These are phyloP conservation scores for Phylloporus arenicola DNA, from an alignment of 768 basidiomycete genomes.

Conservation along the genomic window DNA sequence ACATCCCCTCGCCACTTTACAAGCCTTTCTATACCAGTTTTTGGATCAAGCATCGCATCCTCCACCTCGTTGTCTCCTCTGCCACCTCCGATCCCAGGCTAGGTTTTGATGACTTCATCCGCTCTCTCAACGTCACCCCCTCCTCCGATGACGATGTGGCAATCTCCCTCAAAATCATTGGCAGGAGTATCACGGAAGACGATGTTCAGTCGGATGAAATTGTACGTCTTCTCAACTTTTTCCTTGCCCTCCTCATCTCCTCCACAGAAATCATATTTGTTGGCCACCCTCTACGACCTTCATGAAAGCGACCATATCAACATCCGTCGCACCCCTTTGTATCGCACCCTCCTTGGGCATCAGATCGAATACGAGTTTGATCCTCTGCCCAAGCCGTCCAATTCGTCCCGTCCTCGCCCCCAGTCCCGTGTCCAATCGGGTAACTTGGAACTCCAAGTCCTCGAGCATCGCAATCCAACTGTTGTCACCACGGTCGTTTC, in stretches of 20 bases:
- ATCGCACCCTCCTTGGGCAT: conserved; percentile 31
- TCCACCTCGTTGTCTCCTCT: conserved; percentile 42
- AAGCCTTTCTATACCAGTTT: conserved; percentile 40
- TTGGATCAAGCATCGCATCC: conserved; percentile 45
- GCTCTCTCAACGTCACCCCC: conserved; percentile 29
- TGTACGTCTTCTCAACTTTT: conserved; percentile 32
- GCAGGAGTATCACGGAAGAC: conserved; percentile 36
- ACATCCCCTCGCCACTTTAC: conserved; percentile 44
- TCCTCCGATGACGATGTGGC: conserved; percentile 29
- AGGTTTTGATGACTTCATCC: conserved; percentile 37
- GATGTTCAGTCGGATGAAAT: conserved; percentile 44
- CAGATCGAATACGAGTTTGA: conserved; percentile 21
- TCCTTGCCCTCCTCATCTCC: conserved; percentile 1
- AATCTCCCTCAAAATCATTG: conserved; percentile 35
- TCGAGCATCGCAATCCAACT: conserved; percentile 33
- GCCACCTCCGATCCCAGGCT: conserved; percentile 33
- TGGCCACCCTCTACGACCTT: conserved; percentile 37
- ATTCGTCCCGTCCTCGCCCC: conserved; percentile 14
- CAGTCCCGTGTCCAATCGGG: conserved; percentile 9
- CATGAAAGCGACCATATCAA: conserved; percentile 27
- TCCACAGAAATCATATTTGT: conserved; percentile 41
- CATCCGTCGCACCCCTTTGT: conserved; percentile 37
- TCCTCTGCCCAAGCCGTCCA: conserved; percentile 7
- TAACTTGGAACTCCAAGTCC: conserved; percentile 29
- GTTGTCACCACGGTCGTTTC: conserved; percentile 45